These are phyloP conservation scores for Bipolaris sorokiniana DNA, from an alignment of 2,329 filamentous ascomycete species.

Conservation along the genomic window DNA sequence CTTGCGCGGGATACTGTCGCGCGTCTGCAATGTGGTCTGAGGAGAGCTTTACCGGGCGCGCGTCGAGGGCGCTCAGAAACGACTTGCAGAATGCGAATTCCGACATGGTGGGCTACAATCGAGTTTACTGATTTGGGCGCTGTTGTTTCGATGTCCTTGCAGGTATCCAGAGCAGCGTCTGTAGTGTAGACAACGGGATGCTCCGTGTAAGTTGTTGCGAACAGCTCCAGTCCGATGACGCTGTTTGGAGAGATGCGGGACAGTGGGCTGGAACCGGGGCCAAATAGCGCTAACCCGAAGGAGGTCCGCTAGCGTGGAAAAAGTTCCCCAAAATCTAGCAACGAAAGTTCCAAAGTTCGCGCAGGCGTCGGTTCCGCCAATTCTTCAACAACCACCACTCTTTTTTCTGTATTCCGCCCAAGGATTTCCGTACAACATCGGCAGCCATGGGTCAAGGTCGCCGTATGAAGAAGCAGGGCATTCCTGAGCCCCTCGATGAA, in stretches of 20 bases:
- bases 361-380: constrained; percentile 16
- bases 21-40: constrained; percentile 90
- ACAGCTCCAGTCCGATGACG: constrained; percentile 38
- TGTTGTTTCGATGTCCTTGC: too few species aligned
- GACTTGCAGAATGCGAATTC: constrained; percentile 84
- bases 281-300: constrained; percentile 11
- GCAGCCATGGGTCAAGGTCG: constrained; percentile 80
- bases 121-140: not conserved
- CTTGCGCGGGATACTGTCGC: constrained; percentile 74
- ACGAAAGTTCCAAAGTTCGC: constrained; percentile 30
- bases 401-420: not conserved
- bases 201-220: not conserved
- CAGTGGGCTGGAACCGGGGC: constrained; percentile 12
- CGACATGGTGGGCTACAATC: constrained; percentile 38
- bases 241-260: constrained; percentile 32
- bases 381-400: constrained; percentile 5
- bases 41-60: constrained; percentile 79
- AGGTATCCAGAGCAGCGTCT: not conserved
- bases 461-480: constrained; percentile 94
- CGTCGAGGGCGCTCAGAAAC: constrained; percentile 81
- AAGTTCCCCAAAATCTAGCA: constrained; percentile 24
- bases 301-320: constrained; percentile 21
- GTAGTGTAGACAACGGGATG: not conserved
- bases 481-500: constrained; percentile 82
- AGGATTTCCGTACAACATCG: not conserved